Evolutionary conservation across 805 yeast species (phyloP).

Genomic region (Candida vartiovaarae): DNA sequence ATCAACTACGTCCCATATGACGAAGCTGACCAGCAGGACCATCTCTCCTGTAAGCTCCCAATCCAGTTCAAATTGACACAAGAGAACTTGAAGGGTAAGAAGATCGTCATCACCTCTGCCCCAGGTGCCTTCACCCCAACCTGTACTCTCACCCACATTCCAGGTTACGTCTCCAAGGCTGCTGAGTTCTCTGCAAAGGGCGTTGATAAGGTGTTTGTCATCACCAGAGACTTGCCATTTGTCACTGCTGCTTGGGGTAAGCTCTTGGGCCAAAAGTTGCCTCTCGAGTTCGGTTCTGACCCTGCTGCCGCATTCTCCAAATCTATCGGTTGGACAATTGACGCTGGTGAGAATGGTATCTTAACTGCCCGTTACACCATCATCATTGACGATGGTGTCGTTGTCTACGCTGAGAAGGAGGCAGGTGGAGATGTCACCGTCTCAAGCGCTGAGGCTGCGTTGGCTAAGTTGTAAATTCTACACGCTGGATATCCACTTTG

Average conservation of each 20-base stretch:
- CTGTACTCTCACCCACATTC: conserved; percentile 65
- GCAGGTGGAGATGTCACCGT: conserved; percentile 20
- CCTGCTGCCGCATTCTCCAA: conserved; percentile 53
- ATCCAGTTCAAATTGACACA: conserved; percentile 19
- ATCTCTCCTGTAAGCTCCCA: conserved; percentile 21
- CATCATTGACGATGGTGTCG: conserved; percentile 52
- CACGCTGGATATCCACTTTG: neutral
- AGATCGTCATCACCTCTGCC: conserved; percentile 61
- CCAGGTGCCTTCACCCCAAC: conserved; percentile 90
- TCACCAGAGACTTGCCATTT: conserved; percentile 67
- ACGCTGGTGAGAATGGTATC: conserved; percentile 45
- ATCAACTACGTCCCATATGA: conserved; percentile 24
- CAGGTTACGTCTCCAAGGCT: conserved; percentile 50
- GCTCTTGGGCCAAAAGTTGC: conserved; percentile 27
- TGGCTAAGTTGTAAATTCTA: conserved; percentile 19
- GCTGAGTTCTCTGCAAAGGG: conserved; percentile 49
- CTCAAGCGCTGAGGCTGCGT: conserved; percentile 23
- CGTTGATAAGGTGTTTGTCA: conserved; percentile 50
- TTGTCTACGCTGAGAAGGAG: conserved; percentile 39
- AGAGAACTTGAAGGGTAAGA: conserved; percentile 22
- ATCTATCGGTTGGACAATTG: conserved; percentile 50
- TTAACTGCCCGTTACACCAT: conserved; percentile 71
- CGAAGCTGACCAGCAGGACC: conserved; percentile 20
- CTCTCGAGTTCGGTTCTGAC: conserved; percentile 53
- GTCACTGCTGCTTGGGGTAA: conserved; percentile 65